phyloP scores from a whole-genome alignment of 495 filamentous ascomycete genomes.

The Penicillium malachiteum region DNA sequence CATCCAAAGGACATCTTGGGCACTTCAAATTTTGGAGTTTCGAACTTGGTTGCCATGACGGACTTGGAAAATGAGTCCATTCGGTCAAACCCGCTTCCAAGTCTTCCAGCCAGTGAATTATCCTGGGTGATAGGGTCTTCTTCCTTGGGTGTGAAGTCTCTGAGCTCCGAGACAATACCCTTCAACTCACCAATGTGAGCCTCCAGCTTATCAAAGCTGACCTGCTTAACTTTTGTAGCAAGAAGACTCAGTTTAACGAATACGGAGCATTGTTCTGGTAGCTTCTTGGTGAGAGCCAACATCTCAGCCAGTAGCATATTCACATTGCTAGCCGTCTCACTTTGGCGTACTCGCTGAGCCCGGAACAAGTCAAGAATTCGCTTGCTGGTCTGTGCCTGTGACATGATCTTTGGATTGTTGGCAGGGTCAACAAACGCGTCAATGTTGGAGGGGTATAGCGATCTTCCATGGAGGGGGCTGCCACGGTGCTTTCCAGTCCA shows the following conservation, averaged over 20 bases:
- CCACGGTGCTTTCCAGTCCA: constrained; percentile 15
- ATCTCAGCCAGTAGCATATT: constrained; percentile 4
- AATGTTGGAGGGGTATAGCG: constrained; percentile 14
- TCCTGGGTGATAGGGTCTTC: not conserved
- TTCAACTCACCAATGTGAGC: not conserved
- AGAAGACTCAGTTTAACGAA: not conserved
- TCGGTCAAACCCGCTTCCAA: not conserved
- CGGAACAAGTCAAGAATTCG: constrained; percentile 8
- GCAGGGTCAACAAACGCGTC: constrained; percentile 8
- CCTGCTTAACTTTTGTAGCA: not conserved
- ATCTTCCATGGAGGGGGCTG: constrained; percentile 11
- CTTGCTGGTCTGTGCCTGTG: constrained; percentile 2
- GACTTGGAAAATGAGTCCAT: constrained; percentile 2
- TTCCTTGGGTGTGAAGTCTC: not conserved
- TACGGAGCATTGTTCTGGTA: constrained; percentile 1
- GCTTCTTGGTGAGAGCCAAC: not conserved
- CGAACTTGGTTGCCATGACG: not conserved
- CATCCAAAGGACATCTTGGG: constrained; percentile 3
- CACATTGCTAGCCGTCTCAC: constrained; percentile 4
- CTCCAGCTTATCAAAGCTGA: not conserved
- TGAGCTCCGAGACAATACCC: not conserved
- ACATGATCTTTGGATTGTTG: not conserved
- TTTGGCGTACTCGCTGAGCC: constrained; percentile 5
- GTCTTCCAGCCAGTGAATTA: not conserved
- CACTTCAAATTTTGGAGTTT: not conserved